Conservation (phyloP, 768 basidiomycete genomes). For the Phylloporus scabripes region DNA sequence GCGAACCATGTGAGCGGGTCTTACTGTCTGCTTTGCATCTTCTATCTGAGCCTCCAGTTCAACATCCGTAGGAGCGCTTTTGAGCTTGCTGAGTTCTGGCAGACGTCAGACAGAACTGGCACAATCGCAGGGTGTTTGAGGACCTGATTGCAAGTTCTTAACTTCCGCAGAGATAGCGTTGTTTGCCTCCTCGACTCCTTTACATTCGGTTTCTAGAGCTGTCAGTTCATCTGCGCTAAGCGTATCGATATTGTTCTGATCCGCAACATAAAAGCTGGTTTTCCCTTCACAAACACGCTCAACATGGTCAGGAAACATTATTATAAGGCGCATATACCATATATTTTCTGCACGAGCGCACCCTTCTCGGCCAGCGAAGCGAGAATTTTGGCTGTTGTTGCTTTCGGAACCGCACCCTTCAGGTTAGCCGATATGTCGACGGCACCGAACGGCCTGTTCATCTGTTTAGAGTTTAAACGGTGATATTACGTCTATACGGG, state of each 20-base stretch:
- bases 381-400: conserved; percentile 80
- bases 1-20: conserved; percentile 16
- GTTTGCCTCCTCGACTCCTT: conserved; percentile 54
- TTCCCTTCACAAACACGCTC: conserved; percentile 48
- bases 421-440: conserved; percentile 90
- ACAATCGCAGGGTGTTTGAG: neutral
- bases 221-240: conserved; percentile 58
- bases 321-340: conserved; percentile 45
- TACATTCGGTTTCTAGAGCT: conserved; percentile 54
- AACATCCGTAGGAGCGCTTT: conserved; percentile 60
- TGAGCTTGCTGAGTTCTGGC: conserved; percentile 61
- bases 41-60: conserved; percentile 55
- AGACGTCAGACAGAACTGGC: conserved; percentile 8
- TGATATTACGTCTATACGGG: conserved; percentile 5
- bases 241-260: conserved; percentile 66
- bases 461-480: conserved; percentile 38
- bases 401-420: conserved; percentile 83
- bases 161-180: conserved; percentile 47
- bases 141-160: conserved; percentile 37
- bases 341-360: conserved; percentile 73
- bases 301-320: neutral
- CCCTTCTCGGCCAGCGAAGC: conserved; percentile 80
- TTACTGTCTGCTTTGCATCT: conserved; percentile 50
- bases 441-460: conserved; percentile 92
- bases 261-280: conserved; percentile 80